Base-by-base conservation (phyloP, 2,329 filamentous ascomycete species). In the Penicillium sp. region DNA sequence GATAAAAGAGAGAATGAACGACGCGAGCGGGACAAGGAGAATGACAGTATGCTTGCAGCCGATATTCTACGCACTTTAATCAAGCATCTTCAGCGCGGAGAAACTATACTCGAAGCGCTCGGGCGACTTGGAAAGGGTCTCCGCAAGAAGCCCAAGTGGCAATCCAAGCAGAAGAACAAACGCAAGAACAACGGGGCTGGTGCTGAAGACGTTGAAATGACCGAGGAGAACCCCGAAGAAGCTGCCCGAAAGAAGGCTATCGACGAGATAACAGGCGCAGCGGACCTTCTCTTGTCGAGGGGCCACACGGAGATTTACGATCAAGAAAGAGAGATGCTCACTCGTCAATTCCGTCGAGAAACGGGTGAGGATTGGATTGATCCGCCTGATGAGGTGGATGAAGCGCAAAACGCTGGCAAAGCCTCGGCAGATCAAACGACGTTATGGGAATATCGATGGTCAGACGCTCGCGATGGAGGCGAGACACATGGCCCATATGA, bases 401-500 rank as follows among this genome's bases (percentile, higher is more conserved):
- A 47, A 47, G 58, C 48, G n/a, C 50, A 54, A 6, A 38, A 58
- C 33, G 57, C 67, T 42, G 67, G 65, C 42, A 47, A 38, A 20
- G 14, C 35, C 3, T 6, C 52, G 12, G 67, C 72, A 23, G 49
- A 75, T 65, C 59, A 43, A 24, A 59, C 65, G 1, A 74, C 75
- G 35, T 82, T 84, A 79, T 99, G 93, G 92, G 90, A 97, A 72
- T 99, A 91, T 71, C 83, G 90, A 58, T 99, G 94, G 94, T 87
- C 85, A 40, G 91, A 96, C 70, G 90, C 90, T 18, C 82, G 91
- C 42, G 93, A 96, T 67, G 88, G 84, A 26, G 90, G 83, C 11
- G 82, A 84, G 48, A 82, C 83, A 57, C 91, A 99, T 71, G 94
- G 94, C 0, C 93, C 94, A 0, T 99, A 91, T 71, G 91, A 97